Evolutionary conservation across 352 stramenopile species (phyloP).

Genomic region (Phytophthora cryptogea): DNA sequence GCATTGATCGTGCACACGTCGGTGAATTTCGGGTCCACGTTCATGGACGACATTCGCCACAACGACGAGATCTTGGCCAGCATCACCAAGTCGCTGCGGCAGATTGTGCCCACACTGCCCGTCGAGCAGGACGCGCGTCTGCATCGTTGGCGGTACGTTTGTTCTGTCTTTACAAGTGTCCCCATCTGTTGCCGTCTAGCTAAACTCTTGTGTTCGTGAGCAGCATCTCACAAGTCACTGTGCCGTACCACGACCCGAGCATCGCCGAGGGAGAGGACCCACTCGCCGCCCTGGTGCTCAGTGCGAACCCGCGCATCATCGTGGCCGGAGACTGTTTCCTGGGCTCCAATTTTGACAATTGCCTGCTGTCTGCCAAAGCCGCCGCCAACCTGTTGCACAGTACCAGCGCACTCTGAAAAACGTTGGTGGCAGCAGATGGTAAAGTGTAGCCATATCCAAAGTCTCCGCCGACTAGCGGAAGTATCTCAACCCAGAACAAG

Average conservation of each 20-base stretch:
- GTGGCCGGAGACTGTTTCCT: slow-evolving; percentile 71
- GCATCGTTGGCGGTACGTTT: slow-evolving; percentile 67
- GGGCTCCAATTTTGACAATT: slow-evolving; percentile 76
- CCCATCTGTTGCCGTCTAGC: slow-evolving; percentile 4
- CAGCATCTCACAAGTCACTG: slow-evolving; percentile 72
- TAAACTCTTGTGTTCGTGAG: slow-evolving; percentile 1
- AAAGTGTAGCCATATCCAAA: slow-evolving; percentile 8
- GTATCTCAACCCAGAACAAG: slow-evolving; percentile 24
- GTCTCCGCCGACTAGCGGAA: neutral
- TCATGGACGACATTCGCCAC: slow-evolving; percentile 61
- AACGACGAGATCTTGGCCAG: slow-evolving; percentile 60
- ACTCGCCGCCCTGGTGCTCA: slow-evolving; percentile 44
- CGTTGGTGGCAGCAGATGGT: neutral
- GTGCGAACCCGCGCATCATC: slow-evolving; percentile 55
- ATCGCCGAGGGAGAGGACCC: slow-evolving; percentile 13
- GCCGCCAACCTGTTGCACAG: slow-evolving; percentile 35
- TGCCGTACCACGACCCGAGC: slow-evolving; percentile 41
- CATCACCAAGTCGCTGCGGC: slow-evolving; percentile 53
- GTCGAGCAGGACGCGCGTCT: slow-evolving; percentile 48
- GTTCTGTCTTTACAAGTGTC: neutral
- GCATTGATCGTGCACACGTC: slow-evolving; percentile 71
- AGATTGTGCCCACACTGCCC: slow-evolving; percentile 62
- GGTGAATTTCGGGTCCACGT: slow-evolving; percentile 55
- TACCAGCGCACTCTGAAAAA: slow-evolving; percentile 44
- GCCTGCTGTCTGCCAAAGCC: slow-evolving; percentile 62